Evolutionary conservation across 306 rosid genomes (phyloP), one percentile per base, ranked within the genome.

Genomic region (Clitoria ternatea): DNA sequence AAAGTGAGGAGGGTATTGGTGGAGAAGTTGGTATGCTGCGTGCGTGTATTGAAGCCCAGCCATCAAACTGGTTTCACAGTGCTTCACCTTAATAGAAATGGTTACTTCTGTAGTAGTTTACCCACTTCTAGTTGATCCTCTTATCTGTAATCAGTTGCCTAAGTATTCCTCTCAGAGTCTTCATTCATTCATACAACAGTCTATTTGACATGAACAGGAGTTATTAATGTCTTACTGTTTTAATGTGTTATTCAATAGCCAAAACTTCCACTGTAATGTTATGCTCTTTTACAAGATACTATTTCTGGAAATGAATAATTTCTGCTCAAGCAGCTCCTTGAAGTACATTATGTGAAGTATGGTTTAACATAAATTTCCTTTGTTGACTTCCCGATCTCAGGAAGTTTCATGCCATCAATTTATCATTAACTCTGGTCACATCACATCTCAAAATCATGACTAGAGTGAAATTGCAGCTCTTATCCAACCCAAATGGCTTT

Each of bases 371-470:
- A 48, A 44, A 47, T 49, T 66, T 47, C 48, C 66, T 59, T 19
- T 15, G 35, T 5, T 45, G 62, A 45, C 64, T 32, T 64, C 7
- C 7, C 20, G n/a, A n/a, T n/a, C n/a, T n/a, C n/a, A 65, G 26
- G 1, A 56, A 45, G 24, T 11, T 54, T 50, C 30, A 18, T 35
- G 63, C 24, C 64, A 37, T 60, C 40, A 47, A 61, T 52, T 43
- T 72, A 53, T 57, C 30, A 43, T 11, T 11, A n/a, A 66, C 62
- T 15, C n/a, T 61, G 29, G 33, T 45, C 73, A 55, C 49, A 39
- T 45, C 73, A 55, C 49, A 39, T 32, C 32, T 67, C 40, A 2
- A 39, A 29, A 22, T 6, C 53, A 20, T 37, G 61, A 11, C n/a
- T 18, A 42, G 19, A 66, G n/a, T 71, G 75, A 50, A 53, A 73